These are phyloP conservation scores for Trichoderma oligosporum DNA, from an alignment of 2,329 filamentous ascomycete genomes.

Conservation along the genomic window DNA sequence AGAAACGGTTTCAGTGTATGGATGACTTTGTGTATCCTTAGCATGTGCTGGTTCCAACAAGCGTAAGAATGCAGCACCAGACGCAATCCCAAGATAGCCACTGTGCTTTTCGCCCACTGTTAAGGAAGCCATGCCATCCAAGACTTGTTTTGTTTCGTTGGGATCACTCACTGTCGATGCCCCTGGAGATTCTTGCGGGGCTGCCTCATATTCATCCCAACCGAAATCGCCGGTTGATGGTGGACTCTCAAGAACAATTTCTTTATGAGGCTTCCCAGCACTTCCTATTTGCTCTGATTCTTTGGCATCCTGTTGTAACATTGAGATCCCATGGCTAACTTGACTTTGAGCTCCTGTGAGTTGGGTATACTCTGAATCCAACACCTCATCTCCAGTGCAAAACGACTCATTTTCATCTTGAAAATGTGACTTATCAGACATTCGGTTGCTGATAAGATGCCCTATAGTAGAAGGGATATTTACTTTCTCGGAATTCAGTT, in stretches of 20 bases:
- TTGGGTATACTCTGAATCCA: background rate
- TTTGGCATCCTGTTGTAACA: background rate
- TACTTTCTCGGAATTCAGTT: background rate
- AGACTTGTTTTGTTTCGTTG: slow-evolving; percentile 29
- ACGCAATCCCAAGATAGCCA: slow-evolving; percentile 45
- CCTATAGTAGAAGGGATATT: too few relatives aligned
- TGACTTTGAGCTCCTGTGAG: background rate
- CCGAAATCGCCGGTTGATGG: slow-evolving; percentile 36
- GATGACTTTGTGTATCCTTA: slow-evolving; percentile 23
- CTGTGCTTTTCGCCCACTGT: slow-evolving; percentile 36
- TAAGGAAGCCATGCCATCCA: slow-evolving; percentile 39
- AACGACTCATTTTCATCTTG: background rate
- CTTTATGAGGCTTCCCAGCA: background rate
- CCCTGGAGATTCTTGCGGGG: slow-evolving; percentile 23
- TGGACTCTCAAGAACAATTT: slow-evolving; percentile 31
- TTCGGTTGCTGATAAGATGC: background rate
- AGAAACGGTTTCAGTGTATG: slow-evolving; percentile 13
- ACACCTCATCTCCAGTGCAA: background rate
- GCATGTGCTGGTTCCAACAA: slow-evolving; percentile 32
- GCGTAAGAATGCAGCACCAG: slow-evolving; percentile 42
- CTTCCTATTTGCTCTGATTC: background rate
- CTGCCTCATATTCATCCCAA: slow-evolving; percentile 35
- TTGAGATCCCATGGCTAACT: background rate
- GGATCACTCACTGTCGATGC: slow-evolving; percentile 15
- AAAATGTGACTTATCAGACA: background rate